phyloP scores from a whole-genome alignment of 176 grass and related monocot species.

The Secale cereale region DNA sequence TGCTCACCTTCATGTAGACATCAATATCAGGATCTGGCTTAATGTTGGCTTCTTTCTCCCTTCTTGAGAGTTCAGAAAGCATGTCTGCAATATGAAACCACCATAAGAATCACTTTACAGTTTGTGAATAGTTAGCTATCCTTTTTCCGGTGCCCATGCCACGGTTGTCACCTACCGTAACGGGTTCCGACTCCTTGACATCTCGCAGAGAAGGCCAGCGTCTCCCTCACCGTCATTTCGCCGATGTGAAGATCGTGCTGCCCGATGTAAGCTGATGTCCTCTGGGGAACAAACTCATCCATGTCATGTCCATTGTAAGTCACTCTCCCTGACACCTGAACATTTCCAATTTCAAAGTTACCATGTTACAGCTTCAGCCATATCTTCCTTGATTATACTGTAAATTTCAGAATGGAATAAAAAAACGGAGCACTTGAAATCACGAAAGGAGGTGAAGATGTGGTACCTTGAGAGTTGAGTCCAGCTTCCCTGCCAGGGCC shows the following conservation, averaged over 20 bases:
- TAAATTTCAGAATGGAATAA: neutral
- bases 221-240: slow-evolving; percentile 93
- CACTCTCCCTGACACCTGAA: slow-evolving; percentile 67
- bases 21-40: slow-evolving; percentile 92
- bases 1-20: slow-evolving; percentile 84
- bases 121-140: neutral
- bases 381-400: neutral
- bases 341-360: slow-evolving; percentile 15
- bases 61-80: slow-evolving; percentile 84
- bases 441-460: neutral
- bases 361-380: neutral
- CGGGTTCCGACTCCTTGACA: slow-evolving; percentile 96
- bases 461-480: slow-evolving; percentile 61
- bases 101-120: neutral
- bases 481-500: slow-evolving; percentile 85
- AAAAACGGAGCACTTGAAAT: neutral
- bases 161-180: slow-evolving; percentile 67
- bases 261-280: slow-evolving; percentile 82
- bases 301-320: slow-evolving; percentile 90
- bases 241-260: slow-evolving; percentile 84
- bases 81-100: slow-evolving; percentile 60
- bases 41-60: slow-evolving; percentile 88
- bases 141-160: neutral
- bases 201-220: slow-evolving; percentile 70
- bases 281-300: slow-evolving; percentile 90